Percentiles rank a stretch among this genome's conserved stretches.
Conservation (phyloP, 495 filamentous ascomycete genomes). For the Darksidea phi region DNA sequence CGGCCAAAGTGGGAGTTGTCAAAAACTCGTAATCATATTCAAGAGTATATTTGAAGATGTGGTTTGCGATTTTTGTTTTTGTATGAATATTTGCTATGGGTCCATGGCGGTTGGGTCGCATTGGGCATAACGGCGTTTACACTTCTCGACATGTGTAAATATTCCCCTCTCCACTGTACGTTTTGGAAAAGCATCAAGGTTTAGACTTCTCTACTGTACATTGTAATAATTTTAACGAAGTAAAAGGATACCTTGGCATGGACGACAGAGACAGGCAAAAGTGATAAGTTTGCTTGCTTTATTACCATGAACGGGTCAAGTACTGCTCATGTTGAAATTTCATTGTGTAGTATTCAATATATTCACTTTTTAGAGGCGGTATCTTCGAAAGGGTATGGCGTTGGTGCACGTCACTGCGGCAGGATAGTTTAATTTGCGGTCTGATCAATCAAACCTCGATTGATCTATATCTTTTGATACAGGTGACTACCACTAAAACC, state of each 20-base stretch:
- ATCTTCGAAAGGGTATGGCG: too few relatives aligned
- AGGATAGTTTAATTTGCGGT: too few relatives aligned
- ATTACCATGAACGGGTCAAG: too few relatives aligned
- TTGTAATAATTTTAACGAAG: neutral
- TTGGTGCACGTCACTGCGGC: too few relatives aligned
- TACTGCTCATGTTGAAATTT: too few relatives aligned
- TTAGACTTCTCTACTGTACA: constrained; percentile 11
- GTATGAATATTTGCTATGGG: constrained; percentile 9
- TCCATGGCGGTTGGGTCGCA: neutral
- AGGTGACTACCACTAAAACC: too few relatives aligned
- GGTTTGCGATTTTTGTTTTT: neutral
- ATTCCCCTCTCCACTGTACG: constrained; percentile 22
- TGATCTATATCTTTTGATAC: too few relatives aligned
- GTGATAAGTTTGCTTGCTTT: too few relatives aligned
- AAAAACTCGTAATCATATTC: constrained; percentile 54
- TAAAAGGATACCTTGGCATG: neutral
- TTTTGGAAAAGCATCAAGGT: neutral
- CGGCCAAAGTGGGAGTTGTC: constrained; percentile 93
- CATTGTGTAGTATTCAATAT: too few relatives aligned
- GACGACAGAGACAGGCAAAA: neutral
- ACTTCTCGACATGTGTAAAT: constrained; percentile 17
- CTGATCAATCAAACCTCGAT: too few relatives aligned
- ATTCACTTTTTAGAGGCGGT: too few relatives aligned
- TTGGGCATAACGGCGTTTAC: constrained; percentile 10
- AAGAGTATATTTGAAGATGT: neutral